Evolutionary conservation across 179 eudicot species (phyloP), one percentile per base, ranked within the genome.

Genomic region (Gypsophila paniculata): DNA sequence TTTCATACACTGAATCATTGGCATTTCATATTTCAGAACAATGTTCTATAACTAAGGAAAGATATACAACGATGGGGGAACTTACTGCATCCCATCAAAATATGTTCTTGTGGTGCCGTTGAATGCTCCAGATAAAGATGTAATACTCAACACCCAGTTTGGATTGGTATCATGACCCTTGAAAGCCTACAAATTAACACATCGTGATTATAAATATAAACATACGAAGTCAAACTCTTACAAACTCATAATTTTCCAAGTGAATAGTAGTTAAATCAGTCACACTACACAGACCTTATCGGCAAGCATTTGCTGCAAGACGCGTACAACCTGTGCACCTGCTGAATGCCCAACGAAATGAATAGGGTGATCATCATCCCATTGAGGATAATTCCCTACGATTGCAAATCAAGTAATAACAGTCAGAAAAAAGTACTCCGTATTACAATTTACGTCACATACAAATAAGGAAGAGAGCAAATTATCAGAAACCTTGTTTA

Each of bases 291-390:
- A 23, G 25, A 88, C 98, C 97, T 86, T 88, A 75, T 93, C 96
- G 61, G 96, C 93, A 61, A 93, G 96, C 98, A 91, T 91, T 77
- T 93, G 96, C 83, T 93, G 98, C 84, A 93, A 79, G 74, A 89
- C 90, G 39, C 98, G 84, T 12, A 87, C 91, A 76, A 91, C 98
- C 80, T 93, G 98, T 0, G 96, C 98, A 21, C 98, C 98, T 12
- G 97, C 88, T 23, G 98, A 93, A 84, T 93, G 98, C 74, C 97
- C 98, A 53, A 93, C 96, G 74, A 91, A 93, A 70, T 93, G 98
- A 80, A 91, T 81, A 19, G 98, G 98, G 61, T 93, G 96, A 81
- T 91, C 88, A 71, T 93, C 96, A 78, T 93, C 97, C 98, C 98
- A 93, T 75, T 86, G 84, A 73, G 93, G 88, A 66, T 89, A 93